Evolutionary conservation across 495 filamentous ascomycete genomes (phyloP).

Genomic region (Daldinia bambusicola): DNA sequence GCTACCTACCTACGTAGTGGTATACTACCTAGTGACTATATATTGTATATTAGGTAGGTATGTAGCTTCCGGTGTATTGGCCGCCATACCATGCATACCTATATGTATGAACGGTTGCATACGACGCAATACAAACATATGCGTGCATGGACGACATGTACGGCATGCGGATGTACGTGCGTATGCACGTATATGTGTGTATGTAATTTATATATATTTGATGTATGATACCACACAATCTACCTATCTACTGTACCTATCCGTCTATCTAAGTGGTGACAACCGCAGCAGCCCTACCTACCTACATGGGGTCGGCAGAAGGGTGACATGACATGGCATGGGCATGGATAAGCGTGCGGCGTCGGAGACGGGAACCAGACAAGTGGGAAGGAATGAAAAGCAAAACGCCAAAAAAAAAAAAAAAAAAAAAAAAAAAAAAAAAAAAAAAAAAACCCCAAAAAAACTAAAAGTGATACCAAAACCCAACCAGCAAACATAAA

Average conservation of each 20-base stretch:
- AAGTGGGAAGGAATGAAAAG: conserved; percentile 24
- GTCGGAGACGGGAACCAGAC: conserved; percentile 29
- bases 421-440: background rate
- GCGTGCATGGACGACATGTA: background rate
- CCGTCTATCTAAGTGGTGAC: conserved; percentile 4
- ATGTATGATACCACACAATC: background rate
- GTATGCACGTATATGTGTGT: background rate
- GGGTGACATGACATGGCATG: conserved; percentile 19
- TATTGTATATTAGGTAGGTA: too few relatives aligned
- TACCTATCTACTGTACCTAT: background rate
- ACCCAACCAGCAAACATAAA: too few relatives aligned
- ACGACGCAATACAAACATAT: conserved; percentile 6
- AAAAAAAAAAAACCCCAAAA: conserved; percentile 1
- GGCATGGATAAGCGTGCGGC: background rate
- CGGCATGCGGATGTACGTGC: too few relatives aligned
- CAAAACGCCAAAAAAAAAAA: too few relatives aligned
- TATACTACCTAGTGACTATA: conserved; percentile 4
- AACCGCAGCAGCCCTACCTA: conserved; percentile 37
- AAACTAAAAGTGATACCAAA: too few relatives aligned
- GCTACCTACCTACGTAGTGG: conserved; percentile 19
- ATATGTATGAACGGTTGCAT: conserved; percentile 5
- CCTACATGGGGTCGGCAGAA: background rate
- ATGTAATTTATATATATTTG: background rate
- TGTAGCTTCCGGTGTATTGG: too few relatives aligned
- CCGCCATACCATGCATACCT: too few relatives aligned